Percentiles rank a stretch among this genome's conserved stretches.
phyloP scores from a whole-genome alignment of 495 filamentous ascomycete genomes.

The Podospora pseudoanserina region DNA sequence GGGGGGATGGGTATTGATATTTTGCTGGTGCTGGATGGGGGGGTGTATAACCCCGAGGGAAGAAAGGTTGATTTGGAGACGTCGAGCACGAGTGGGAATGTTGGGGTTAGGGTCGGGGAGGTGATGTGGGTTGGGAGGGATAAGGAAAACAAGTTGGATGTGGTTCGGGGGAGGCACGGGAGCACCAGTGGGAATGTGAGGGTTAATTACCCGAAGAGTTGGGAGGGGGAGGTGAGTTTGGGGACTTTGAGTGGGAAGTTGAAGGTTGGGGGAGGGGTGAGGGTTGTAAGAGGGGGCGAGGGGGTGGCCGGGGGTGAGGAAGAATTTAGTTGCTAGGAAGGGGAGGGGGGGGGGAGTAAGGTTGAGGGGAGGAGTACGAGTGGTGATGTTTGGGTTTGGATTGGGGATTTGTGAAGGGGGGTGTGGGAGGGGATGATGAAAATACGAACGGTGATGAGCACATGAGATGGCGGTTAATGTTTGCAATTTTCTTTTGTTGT shows the following conservation, averaged over 20 bases:
- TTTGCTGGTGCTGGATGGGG: constrained; percentile 35
- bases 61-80: constrained; percentile 15
- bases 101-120: constrained; percentile 30
- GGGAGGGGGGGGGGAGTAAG: constrained; percentile 30
- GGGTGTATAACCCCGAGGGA: background rate
- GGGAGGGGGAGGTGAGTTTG: constrained; percentile 40
- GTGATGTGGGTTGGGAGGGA: constrained; percentile 32
- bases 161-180: constrained; percentile 30
- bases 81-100: constrained; percentile 34
- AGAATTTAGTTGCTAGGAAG: constrained; percentile 36
- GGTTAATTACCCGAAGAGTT: constrained; percentile 35
- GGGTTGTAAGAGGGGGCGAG: constrained; percentile 24
- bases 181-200: constrained; percentile 35
- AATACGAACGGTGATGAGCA: background rate
- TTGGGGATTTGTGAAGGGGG: constrained; percentile 27
- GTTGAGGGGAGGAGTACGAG: constrained; percentile 20
- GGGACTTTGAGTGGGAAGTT: constrained; percentile 31
- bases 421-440: background rate
- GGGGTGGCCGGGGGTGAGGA: constrained; percentile 31
- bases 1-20: constrained; percentile 31
- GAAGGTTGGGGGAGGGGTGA: constrained; percentile 33
- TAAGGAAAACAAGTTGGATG: constrained; percentile 19
- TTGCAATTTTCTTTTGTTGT: background rate
- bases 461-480: background rate
- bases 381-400: constrained; percentile 31